Evolutionary conservation across 768 basidiomycete species (phyloP), one percentile per base, ranked within the genome.

Genomic region (Termitomyces sp.): DNA sequence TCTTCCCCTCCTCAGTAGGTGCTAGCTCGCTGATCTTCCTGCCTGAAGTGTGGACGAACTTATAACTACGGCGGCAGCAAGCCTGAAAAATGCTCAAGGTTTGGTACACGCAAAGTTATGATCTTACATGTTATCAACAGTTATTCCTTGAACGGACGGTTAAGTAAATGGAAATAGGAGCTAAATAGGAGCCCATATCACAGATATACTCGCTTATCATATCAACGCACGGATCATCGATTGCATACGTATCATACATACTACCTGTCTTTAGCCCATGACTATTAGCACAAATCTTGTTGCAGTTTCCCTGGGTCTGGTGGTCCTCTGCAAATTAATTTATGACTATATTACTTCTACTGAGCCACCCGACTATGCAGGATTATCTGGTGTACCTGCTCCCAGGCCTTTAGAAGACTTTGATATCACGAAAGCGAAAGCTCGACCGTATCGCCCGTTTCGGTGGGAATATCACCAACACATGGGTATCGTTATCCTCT

Each of bases 11-110:
- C 50, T 53, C 35, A 20, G 27, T 35, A 27, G 52, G 7, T 6
- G 5, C 46, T 25, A 20, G 13, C 10, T 41, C 7, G 31, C 41
- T 66, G n/a, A 63, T 51, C 23, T 56, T 39, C 23, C 16, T 44
- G 22, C 31, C 7, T 9, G 5, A 41, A 90, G 88, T 67, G 83
- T 96, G 47, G 92, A 95, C 49, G 89, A 94, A 58, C 78, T 95
- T 57, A 86, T 95, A 20, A 72, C 60, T 9, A 87, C 82, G 10
- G 92, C 92, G 0, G 83, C 83, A 15, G 71, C 73, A 53, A 82
- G 79, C 58, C 64, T 93, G 44, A 69, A 72, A 35, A 63, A 65
- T 4, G 81, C 81, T 1, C 72, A 73, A 32, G 66, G 69, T 48
- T 60, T 79, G 23, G 68, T 81, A 45, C 80, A 72, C 59, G 73